Base-by-base conservation (phyloP, 495 filamentous ascomycete genomes). In the Talaromyces borbonicus region DNA sequence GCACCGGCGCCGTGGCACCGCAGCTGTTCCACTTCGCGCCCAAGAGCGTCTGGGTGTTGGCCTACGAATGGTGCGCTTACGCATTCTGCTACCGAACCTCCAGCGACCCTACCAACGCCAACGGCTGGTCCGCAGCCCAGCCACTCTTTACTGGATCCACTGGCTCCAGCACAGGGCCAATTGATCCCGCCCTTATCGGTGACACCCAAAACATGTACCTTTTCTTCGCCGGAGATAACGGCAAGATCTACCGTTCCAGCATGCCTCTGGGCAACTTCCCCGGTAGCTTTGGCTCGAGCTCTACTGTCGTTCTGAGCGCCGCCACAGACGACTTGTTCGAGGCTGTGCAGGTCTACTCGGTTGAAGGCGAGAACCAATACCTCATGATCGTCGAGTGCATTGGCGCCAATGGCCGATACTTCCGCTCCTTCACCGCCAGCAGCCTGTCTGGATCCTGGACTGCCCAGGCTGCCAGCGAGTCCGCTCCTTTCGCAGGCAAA, bases 341-440 rank as follows among this genome's bases (percentile, higher is more conserved):
- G 47, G 77, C 75, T 4, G 76, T 81, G 1, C 68, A 81, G 47
- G 78, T 82, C 22, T 83, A 82, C 62, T 80, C 69, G 5, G 56
- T 82, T 35, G 5, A 55, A 5, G 74, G 71, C 26, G 66, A 74
- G 48, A 67, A 58, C 40, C 42, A 65, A 35, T 79, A 75, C 45
- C 68, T 84, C 9, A 81, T 84, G 76, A 72, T 84, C 27, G 72
- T 82, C 47, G 80, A 84, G 56, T 59, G 72, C 1, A 77, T 79
- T 27, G 77, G 78, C 1, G n/a, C 64, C 0, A 52, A 69, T 19
- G 78, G 78, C 1, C 69, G 79, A 6, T 84, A 75, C 47, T 84
- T 84, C 74, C 76, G 79, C 27, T 80, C 78, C 1, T 82, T 72
- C 59, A 81, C 76, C 3, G 67, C 79, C 15, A 63, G 46, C 25